phyloP scores from a whole-genome alignment of 345 rosid species.

The Citrus hindsii region DNA sequence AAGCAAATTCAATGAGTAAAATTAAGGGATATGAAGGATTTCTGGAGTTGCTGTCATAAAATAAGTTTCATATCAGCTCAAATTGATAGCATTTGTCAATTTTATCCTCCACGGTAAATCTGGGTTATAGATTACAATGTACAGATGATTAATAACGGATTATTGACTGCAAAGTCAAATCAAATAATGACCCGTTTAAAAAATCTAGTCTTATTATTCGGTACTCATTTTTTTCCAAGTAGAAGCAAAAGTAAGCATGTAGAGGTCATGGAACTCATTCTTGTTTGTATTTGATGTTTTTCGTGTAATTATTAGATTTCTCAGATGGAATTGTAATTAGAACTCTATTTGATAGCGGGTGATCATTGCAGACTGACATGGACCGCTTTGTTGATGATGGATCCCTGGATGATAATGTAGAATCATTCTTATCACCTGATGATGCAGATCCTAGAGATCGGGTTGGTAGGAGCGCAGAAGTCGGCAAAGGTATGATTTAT shows the following conservation, averaged over 20 bases:
- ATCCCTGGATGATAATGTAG: conserved; percentile 56
- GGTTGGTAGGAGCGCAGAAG: conserved; percentile 33
- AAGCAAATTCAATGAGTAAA: neutral
- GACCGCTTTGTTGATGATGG: conserved; percentile 51
- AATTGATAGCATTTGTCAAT: neutral
- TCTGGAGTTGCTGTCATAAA: neutral
- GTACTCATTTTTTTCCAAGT: neutral
- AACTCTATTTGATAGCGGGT: conserved; percentile 10
- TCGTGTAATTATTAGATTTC: neutral
- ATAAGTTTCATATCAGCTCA: neutral
- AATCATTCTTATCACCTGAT: conserved; percentile 50
- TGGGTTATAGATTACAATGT: neutral
- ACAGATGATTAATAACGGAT: neutral
- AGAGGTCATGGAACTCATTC: conserved; percentile 7
- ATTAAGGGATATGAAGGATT: neutral
- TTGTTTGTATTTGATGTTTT: neutral
- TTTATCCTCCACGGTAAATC: neutral
- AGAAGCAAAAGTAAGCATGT: neutral
- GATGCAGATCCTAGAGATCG: conserved; percentile 42
- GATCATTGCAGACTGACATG: conserved; percentile 48
- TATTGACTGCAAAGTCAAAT: neutral
- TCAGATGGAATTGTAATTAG: neutral
- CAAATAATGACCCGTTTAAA: neutral
- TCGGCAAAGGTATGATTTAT: conserved; percentile 40
- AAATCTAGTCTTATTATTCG: neutral